A percentile compares a stretch with the other conserved stretches of the same genome.
These are phyloP conservation scores for Pyrenochaeta sp. DNA, from an alignment of 2,329 filamentous ascomycete genomes.

Conservation along the genomic window DNA sequence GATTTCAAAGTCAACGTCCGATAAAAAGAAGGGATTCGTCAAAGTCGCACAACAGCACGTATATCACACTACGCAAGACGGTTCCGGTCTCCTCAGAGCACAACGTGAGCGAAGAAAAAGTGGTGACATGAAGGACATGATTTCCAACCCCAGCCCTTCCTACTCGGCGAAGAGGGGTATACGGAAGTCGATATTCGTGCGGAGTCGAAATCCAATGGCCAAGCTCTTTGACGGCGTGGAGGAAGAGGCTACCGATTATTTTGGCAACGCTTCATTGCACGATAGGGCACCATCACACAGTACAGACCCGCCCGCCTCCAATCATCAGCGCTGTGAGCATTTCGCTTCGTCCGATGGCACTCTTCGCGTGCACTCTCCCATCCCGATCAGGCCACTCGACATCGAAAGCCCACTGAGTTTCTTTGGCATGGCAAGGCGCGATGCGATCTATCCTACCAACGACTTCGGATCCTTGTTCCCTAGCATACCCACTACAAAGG, in stretches of 20 bases:
- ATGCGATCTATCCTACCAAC: neutral
- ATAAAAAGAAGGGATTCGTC: neutral
- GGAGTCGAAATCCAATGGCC: slow-evolving; percentile 23
- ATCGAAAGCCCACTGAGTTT: neutral
- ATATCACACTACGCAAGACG: neutral
- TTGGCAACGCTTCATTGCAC: neutral
- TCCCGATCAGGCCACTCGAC: neutral
- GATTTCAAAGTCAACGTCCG: neutral
- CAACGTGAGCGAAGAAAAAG: slow-evolving; percentile 1
- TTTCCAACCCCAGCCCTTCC: neutral
- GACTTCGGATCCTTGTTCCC: neutral
- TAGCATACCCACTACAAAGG: neutral
- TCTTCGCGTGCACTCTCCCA: neutral
- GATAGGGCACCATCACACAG: neutral
- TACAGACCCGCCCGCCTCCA: neutral
- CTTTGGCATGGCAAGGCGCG: neutral
- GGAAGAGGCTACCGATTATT: neutral
- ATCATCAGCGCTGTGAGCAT: neutral
- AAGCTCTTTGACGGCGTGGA: slow-evolving; percentile 32
- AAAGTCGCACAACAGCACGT: neutral
- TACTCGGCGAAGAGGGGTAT: slow-evolving; percentile 7
- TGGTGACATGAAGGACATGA: neutral
- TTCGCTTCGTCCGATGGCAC: neutral
- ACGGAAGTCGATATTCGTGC: slow-evolving; percentile 14
- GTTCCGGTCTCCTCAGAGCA: neutral